Evolutionary conservation across 331 rosid species (phyloP).

Genomic region (Quercus phellos): DNA sequence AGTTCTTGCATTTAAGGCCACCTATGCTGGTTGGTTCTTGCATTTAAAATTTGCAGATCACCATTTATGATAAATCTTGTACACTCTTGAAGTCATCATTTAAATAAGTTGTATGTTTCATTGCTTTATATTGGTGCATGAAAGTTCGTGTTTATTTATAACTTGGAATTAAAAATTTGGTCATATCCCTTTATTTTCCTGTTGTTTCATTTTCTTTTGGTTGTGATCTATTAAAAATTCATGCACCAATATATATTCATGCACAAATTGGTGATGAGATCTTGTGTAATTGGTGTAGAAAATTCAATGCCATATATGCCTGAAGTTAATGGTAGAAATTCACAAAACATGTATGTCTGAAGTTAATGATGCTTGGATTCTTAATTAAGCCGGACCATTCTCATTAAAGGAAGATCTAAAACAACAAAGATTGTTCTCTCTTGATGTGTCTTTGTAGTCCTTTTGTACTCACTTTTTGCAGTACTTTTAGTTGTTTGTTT

Average conservation of each 20-base stretch:
- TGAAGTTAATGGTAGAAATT: not conserved
- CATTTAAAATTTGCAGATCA: not conserved
- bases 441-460: not conserved
- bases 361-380: not conserved
- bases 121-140: not conserved
- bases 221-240: no score
- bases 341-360: not conserved
- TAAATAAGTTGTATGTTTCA: not conserved
- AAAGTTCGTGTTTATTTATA: not conserved
- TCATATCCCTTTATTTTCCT: no score
- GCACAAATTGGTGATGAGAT: no score
- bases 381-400: not conserved
- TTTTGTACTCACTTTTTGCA: not conserved
- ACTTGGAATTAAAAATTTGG: not conserved
- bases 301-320: no score
- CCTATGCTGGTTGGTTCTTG: slow-evolving; percentile 18
- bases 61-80: slow-evolving; percentile 9
- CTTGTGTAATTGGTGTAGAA: not conserved
- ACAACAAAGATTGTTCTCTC: not conserved
- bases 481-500: not conserved
- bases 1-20: slow-evolving; percentile 15
- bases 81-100: not conserved
- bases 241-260: no score
- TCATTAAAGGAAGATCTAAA: not conserved
- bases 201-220: no score